These are phyloP conservation scores for Russula griseocarnosa DNA, from an alignment of 768 basidiomycete genomes.

Conservation along the genomic window DNA sequence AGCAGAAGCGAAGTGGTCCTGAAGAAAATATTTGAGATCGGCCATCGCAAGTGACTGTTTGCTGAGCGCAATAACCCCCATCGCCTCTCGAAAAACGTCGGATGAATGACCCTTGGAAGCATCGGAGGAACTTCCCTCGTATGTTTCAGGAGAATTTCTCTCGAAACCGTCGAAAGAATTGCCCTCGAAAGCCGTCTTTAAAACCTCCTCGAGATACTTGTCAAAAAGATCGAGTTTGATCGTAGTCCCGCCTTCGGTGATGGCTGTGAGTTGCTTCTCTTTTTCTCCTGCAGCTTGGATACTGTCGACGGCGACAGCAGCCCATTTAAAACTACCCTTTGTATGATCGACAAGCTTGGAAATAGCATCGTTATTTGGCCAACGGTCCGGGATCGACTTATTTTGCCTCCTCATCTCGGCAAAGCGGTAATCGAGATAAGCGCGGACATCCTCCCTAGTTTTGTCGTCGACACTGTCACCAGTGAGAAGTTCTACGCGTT, in stretches of 20 bases:
- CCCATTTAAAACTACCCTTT: slow-evolving; percentile 22
- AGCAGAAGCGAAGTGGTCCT: background rate
- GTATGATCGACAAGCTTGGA: slow-evolving; percentile 5
- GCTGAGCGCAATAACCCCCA: slow-evolving; percentile 19
- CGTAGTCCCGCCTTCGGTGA: slow-evolving; percentile 13
- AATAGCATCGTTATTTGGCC: slow-evolving; percentile 16
- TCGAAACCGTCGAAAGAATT: background rate
- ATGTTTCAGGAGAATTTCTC: background rate
- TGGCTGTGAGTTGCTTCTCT: slow-evolving; percentile 4
- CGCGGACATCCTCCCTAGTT: slow-evolving; percentile 2
- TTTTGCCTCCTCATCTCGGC: slow-evolving; percentile 16
- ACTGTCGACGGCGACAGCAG: slow-evolving; percentile 9
- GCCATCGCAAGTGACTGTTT: slow-evolving; percentile 15
- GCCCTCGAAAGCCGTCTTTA: background rate
- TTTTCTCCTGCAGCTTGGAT: slow-evolving; percentile 6
- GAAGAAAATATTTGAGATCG: slow-evolving; percentile 18
- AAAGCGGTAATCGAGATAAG: slow-evolving; percentile 21
- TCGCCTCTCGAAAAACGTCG: slow-evolving; percentile 11
- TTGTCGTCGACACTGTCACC: slow-evolving; percentile 5
- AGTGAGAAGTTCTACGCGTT: slow-evolving; percentile 15
- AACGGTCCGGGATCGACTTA: slow-evolving; percentile 6
- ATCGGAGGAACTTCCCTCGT: background rate
- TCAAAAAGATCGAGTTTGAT: slow-evolving; percentile 10
- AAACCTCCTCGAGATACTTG: slow-evolving; percentile 3
- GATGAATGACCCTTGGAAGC: background rate